Evolutionary conservation across 1,139 yeast species (phyloP), one percentile per base, ranked within the genome.

Genomic region (Pneumocystis carinii): DNA sequence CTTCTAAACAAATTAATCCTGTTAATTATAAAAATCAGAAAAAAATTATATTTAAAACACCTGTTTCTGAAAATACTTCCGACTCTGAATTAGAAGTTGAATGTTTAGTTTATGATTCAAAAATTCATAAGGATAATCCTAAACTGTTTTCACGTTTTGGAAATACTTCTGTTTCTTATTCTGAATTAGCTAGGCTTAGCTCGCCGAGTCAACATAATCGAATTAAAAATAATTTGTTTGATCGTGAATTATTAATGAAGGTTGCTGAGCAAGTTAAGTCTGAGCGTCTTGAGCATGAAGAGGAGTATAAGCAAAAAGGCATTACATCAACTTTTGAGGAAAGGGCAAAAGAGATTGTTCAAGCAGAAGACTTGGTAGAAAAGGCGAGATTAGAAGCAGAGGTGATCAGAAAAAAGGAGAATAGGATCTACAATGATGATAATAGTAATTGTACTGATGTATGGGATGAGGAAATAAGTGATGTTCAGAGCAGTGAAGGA

Each of bases 311-410:
- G 61, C 73, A 70, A 10, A 67, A 68, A 19, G 78, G 77, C 0
- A 68, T 71, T 1, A 61, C 73, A 6, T 48, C 67, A 39, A 66
- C 69, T 24, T 67, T 67, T 32, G 72, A 70, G 36, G 74, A 74
- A 62, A 68, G 65, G 53, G 68, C 67, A 38, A 69, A 71, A 62
- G 75, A 73, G 58, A 71, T 71, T 15, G 71, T 71, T 59, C 71
- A 75, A 48, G 77, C 78, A 2, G 83, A 78, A 65, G 73, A 75
- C n/a, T 75, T 85, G 60, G 75, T 85, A 67, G 89, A 85, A 68
- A 78, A 81, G 65, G 90, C 86, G 70, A 68, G 72, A 41, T 67
- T 70, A 15, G 66, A 68, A 42, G 77, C 74, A 7, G 75, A 70
- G 58, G 70, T 69, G 41, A 60, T 73, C 29, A 66, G 74, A 42